phyloP scores from a whole-genome alignment of 139 green algal species.

The Volvox africanus region DNA sequence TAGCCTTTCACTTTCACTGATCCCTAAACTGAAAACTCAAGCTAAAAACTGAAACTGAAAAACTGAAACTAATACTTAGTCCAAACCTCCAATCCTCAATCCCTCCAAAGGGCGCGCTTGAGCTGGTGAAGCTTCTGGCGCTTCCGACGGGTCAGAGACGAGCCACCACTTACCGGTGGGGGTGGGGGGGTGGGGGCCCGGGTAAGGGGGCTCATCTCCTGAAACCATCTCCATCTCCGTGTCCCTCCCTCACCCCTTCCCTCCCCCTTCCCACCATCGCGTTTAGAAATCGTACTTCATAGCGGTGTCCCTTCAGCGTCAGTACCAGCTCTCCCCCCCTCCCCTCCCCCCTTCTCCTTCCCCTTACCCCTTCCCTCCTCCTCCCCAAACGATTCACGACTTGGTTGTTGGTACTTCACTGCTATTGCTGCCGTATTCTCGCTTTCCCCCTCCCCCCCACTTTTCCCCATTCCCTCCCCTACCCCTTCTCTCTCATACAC shows the following conservation, averaged over 20 bases:
- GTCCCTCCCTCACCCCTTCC: not conserved
- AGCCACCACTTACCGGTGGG: slow-evolving; percentile 30
- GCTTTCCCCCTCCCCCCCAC: not conserved
- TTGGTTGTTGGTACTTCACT: too few relatives aligned
- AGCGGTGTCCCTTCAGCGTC: too few relatives aligned
- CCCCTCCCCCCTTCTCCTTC: too few relatives aligned
- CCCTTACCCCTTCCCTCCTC: not conserved
- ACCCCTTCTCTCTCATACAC: too few relatives aligned
- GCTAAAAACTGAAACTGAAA: too few relatives aligned
- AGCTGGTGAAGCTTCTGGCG: slow-evolving; percentile 32
- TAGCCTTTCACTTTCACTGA: too few relatives aligned
- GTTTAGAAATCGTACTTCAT: too few relatives aligned
- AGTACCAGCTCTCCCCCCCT: too few relatives aligned
- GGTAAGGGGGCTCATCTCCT: not conserved
- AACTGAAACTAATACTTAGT: too few relatives aligned
- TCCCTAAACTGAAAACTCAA: too few relatives aligned
- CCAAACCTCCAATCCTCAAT: too few relatives aligned
- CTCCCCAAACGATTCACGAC: not conserved
- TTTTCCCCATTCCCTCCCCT: not conserved
- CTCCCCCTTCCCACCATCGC: not conserved
- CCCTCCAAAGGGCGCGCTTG: not conserved
- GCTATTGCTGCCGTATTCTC: not conserved
- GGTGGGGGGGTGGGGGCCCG: not conserved
- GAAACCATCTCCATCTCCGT: not conserved
- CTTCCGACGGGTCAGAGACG: not conserved